Evolutionary conservation across 192 early-diverging fungal species (phyloP).

Genomic region (Umbelopsis sp.): DNA sequence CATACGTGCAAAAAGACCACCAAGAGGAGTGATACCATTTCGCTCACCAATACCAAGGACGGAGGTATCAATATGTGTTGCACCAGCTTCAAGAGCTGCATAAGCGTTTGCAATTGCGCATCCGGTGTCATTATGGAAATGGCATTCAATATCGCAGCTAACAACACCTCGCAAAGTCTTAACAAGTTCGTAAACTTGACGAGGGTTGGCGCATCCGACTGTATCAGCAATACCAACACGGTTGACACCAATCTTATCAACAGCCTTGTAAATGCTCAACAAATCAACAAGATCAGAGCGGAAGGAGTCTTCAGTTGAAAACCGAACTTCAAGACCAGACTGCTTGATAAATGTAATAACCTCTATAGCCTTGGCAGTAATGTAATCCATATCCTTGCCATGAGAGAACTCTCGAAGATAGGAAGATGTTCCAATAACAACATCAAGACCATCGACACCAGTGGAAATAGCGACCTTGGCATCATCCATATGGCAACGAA

Average conservation of each 20-base stretch:
- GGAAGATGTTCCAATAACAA: conserved; percentile 97
- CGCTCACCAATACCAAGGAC: conserved; percentile 98
- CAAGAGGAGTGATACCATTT: conserved; percentile 96
- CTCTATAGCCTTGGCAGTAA: conserved; percentile 93
- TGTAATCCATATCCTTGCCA: conserved; percentile 99
- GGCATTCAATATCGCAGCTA: conserved; percentile 98
- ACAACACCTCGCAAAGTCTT: conserved; percentile 93
- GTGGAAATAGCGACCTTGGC: conserved; percentile 95
- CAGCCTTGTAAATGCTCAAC: conserved; percentile 92
- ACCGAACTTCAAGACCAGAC: conserved; percentile 96
- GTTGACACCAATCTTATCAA: conserved; percentile 98
- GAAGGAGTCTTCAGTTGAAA: conserved; percentile 99
- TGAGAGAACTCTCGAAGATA: conserved; percentile 98
- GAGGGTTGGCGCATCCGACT: conserved; percentile 96
- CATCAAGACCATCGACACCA: conserved; percentile 95
- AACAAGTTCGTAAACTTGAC: conserved; percentile 97
- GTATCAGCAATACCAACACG: conserved; percentile 99
- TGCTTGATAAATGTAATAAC: conserved; percentile 95
- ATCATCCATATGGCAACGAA: conserved; percentile 99
- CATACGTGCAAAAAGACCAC: conserved; percentile 94
- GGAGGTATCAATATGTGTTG: conserved; percentile 98
- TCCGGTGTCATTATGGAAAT: conserved; percentile 99
- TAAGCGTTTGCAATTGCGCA: conserved; percentile 99
- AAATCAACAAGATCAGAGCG: conserved; percentile 96
- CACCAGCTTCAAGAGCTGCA: conserved; percentile 94